Evolutionary conservation across 2,329 filamentous ascomycete genomes (phyloP).

Genomic region (Hymenoscyphus salicellus): DNA sequence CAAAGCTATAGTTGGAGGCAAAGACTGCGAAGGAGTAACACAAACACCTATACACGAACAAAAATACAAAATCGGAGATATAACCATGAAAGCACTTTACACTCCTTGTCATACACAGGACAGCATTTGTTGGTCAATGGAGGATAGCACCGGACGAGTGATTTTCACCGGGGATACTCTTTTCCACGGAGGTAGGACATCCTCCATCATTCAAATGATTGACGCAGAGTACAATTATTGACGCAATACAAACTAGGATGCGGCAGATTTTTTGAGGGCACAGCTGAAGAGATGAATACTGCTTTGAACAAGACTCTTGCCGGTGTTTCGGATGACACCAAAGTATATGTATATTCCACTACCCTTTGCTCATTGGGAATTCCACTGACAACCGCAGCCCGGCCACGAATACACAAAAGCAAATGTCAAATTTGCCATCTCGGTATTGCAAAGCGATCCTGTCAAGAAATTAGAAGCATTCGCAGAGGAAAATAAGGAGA

Average conservation of each 20-base stretch:
- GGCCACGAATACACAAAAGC: slow-evolving; percentile 98
- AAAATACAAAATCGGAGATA: slow-evolving; percentile 77
- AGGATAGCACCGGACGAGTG: slow-evolving; percentile 72
- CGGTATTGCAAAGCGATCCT: slow-evolving; percentile 70
- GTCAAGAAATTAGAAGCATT: slow-evolving; percentile 76
- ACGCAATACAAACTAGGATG: slow-evolving; percentile 59
- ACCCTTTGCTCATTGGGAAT: slow-evolving; percentile 34
- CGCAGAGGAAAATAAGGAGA: slow-evolving; percentile 76
- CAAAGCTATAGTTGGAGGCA: slow-evolving; percentile 78
- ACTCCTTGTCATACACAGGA: slow-evolving; percentile 98
- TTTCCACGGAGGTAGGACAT: slow-evolving; percentile 75
- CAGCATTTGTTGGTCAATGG: slow-evolving; percentile 91
- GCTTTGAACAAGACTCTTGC: slow-evolving; percentile 85
- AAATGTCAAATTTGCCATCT: slow-evolving; percentile 84
- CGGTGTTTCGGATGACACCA: slow-evolving; percentile 80
- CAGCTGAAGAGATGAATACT: slow-evolving; percentile 83
- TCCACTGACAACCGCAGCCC: slow-evolving; percentile 51
- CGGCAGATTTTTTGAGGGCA: slow-evolving; percentile 94
- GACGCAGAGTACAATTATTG: too few relatives aligned
- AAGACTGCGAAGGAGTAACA: slow-evolving; percentile 77
- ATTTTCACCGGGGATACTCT: slow-evolving; percentile 97
- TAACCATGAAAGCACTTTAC: slow-evolving; percentile 82
- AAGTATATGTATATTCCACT: slow-evolving; percentile 68
- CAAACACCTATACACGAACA: slow-evolving; percentile 72
- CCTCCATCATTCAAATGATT: too few relatives aligned